phyloP scores from a whole-genome alignment of 805 yeast genomes.

The Yarrowia sp. region DNA sequence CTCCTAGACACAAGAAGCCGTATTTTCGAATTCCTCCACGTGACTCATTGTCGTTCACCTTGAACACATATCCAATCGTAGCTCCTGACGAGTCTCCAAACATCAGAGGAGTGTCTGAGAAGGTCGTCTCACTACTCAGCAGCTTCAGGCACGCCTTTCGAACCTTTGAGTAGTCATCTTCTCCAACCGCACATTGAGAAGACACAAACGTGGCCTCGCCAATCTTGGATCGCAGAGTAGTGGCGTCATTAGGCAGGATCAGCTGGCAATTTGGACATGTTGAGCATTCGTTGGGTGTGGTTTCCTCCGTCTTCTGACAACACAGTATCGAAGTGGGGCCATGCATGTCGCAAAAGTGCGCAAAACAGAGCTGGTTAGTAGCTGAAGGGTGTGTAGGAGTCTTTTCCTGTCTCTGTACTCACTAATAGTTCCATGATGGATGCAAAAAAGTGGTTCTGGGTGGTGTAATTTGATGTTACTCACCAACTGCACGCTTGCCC shows the following conservation, averaged over 20 bases:
- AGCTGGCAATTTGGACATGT: slow-evolving; percentile 45
- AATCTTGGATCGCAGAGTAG: slow-evolving; percentile 10
- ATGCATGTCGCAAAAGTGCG: slow-evolving; percentile 48
- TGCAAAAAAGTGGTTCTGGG: neutral
- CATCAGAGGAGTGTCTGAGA: slow-evolving; percentile 44
- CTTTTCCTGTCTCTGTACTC: neutral
- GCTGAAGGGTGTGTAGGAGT: neutral
- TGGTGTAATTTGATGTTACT: neutral
- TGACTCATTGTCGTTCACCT: slow-evolving; percentile 43
- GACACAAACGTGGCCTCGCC: slow-evolving; percentile 41
- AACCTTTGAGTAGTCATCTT: slow-evolving; percentile 44
- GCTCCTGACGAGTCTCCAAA: slow-evolving; percentile 45
- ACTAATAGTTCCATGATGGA: slow-evolving; percentile 13
- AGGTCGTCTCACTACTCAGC: slow-evolving; percentile 45
- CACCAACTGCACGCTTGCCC: slow-evolving; percentile 11
- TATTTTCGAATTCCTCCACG: slow-evolving; percentile 45
- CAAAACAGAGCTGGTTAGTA: slow-evolving; percentile 45
- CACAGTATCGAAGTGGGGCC: slow-evolving; percentile 48
- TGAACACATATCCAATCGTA: slow-evolving; percentile 44
- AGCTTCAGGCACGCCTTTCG: slow-evolving; percentile 46
- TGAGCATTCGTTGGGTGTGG: slow-evolving; percentile 36
- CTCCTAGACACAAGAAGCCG: slow-evolving; percentile 45
- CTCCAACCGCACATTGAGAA: slow-evolving; percentile 45
- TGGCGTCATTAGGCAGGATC: slow-evolving; percentile 41
- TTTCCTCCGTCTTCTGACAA: slow-evolving; percentile 44